Evolutionary conservation across 2,329 filamentous ascomycete species (phyloP).

Genomic region (Drechslera avenae): DNA sequence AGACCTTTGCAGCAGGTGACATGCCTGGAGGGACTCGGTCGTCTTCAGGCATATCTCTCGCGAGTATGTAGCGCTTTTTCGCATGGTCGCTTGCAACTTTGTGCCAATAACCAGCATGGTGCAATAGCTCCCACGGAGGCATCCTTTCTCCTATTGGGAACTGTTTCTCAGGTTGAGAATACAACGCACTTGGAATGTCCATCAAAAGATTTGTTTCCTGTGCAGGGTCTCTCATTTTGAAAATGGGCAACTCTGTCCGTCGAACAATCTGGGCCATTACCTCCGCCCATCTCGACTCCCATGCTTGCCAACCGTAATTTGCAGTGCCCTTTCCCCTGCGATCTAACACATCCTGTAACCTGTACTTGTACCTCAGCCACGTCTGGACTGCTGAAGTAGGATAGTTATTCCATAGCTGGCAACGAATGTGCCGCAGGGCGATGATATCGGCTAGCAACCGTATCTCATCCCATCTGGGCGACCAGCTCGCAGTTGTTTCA

Average conservation of each 20-base stretch:
- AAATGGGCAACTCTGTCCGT: constrained; percentile 56
- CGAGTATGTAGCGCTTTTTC: constrained; percentile 56
- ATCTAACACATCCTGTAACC: constrained; percentile 78
- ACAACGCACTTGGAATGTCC: constrained; percentile 46
- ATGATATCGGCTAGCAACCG: constrained; percentile 82
- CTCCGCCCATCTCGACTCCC: constrained; percentile 77
- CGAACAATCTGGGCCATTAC: constrained; percentile 66
- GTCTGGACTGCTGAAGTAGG: constrained; percentile 78
- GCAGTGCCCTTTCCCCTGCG: constrained; percentile 81
- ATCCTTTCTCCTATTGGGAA: constrained; percentile 55
- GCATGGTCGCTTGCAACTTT: constrained; percentile 60
- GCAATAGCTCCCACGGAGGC: constrained; percentile 64
- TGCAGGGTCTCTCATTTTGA: constrained; percentile 39
- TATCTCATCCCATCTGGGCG: constrained; percentile 88
- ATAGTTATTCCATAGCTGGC: constrained; percentile 78
- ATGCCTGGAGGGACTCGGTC: constrained; percentile 61
- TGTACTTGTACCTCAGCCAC: constrained; percentile 78
- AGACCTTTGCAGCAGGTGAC: constrained; percentile 61
- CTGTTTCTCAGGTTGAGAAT: constrained; percentile 58
- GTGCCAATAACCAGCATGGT: constrained; percentile 68
- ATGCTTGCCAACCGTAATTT: constrained; percentile 93
- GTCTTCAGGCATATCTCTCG: constrained; percentile 63
- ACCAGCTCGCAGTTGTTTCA: constrained; percentile 89
- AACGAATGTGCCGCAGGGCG: constrained; percentile 79
- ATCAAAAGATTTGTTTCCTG: constrained; percentile 35